Base-by-base conservation (phyloP, 2,329 filamentous ascomycete species). In the Fusarium cyanostomum region DNA sequence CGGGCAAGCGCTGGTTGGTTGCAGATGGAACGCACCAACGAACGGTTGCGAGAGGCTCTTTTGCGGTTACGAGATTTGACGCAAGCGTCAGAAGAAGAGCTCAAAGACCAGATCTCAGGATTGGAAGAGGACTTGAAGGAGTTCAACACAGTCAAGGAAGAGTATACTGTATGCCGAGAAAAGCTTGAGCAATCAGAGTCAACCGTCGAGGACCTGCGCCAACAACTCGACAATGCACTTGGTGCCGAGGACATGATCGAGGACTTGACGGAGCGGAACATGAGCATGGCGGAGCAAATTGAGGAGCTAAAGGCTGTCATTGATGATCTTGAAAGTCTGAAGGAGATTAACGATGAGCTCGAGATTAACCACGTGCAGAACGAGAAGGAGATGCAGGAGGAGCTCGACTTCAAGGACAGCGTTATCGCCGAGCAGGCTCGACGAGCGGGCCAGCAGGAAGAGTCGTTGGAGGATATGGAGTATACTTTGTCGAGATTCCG, bases 191-290 rank as follows among this genome's bases (percentile, higher is more conserved):
- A 90, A 50, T 86, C 89, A 0, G 90, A 97, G 72, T 84, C 87
- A 9, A 89, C 89, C 33, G 88, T 95, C 37, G 90, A 95, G 64
- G 92, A 98, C 69, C 85, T 99, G 11, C 89, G 92, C 46, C 91
- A 96, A 73, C 95, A 97, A 75, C 85, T 99, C 3, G 94, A 99
- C 70, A 92, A 91, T 45, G 92, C 92, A 7, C 83, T 95, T 9
- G 92, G 92, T 6, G 92, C 92, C 11, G 95, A 98, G 74, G 91
- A 96, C 67, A 94, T 97, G 86, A 93, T 98, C 59, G 94, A 97
- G 75, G 91, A 96, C 63, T 84, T 99, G 34, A 92, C 91, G 0
- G 92, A 95, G 62, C 90, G 92, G 71, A 97, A 96, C 72, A 89
- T 95, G 81, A 85, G 84, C 63, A 89, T 96, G 73, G 88, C 89